Base-by-base conservation (phyloP, 805 yeast genomes). In the Ogataea paradorogensis region DNA sequence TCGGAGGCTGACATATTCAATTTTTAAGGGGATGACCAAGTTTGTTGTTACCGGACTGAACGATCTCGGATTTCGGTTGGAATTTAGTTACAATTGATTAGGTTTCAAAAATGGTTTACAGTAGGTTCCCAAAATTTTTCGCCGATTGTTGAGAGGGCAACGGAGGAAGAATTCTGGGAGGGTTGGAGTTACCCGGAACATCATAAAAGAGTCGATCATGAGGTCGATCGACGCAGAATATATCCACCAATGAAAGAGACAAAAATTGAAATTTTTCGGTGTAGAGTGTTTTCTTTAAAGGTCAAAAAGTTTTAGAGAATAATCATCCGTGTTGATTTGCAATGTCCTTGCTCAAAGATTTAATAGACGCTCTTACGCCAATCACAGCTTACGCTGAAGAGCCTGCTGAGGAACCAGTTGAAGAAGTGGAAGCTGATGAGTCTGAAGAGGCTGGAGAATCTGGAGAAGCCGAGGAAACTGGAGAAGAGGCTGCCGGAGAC, bases 361-460 rank as follows among this genome's bases (percentile, higher is more conserved):
- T 88, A 59, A 82, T 84, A 69, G 95, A 87, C 61, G 76, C 84
- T 46, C 72, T 85, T 51, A 69, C 78, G 52, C 95, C 96, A 62
- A 74, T 85, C 55, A 74, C 74, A 41, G 95, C 95, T 38, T 80
- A 74, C 69, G 96, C 95, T 56, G 95, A 85, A 56, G 81, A 76
- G 69, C 65, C 63, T 36, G 68, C 51, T 41, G 60, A 56, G 32
- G 57, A 48, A 27, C 43, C 40, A 14, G 38, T 38, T 27, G 45
- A 44, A 35, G 48, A 40, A 15, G 27, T 22, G 27, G 67, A 63
- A 5, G 71, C 62, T 3, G 34, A 33, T 21, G 52, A 48, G 37
- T 64, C 47, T 23, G 34, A 33, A 28, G 52, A 48, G 37, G 64
- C 47, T 23, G 65, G 51, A 29, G 71, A 56, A n/a, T n/a, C n/a